Base-by-base conservation (phyloP, 2,329 filamentous ascomycete genomes). In the Talaromyces sp. region DNA sequence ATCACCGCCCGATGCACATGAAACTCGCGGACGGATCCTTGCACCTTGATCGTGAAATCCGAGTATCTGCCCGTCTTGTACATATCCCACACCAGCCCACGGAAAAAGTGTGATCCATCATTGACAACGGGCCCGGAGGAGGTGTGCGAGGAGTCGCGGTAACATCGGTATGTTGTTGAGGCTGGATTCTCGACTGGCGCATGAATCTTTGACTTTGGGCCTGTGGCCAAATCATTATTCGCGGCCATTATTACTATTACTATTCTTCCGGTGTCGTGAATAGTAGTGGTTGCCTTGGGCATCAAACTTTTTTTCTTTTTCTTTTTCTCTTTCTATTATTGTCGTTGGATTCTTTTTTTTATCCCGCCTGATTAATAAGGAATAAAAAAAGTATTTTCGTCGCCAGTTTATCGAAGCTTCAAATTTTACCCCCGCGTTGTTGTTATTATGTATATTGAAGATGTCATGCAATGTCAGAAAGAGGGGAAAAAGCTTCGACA, bases 1-100 rank as follows among this genome's bases (percentile, higher is more conserved):
- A 66, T 60, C 16, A 66, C 57, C 5, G 63, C 63, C 10, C 61
- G 61, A 42, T 66, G 64, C 31, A 66, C 63, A 40, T 52, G 40
- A 27, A 65, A 66, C 27, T 66, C 64, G 2, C 57, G 44, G 18
- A 3, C 30, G 3, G 55, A 63, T 1, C 51, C 63, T n/a, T 56
- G 54, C 31, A 63, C 34, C 27, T 44, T 56, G 30, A 66, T 61
- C 18, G 60, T 58, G 23, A 66, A 62, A 14, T 66, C 64, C 4
- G 64, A 61, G 52, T 66, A 66, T 47, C 61, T 51, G 7, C 59
- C 61, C 16, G 47, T 42, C 16, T 64, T 50, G 34, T 61, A 60
- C 31, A 65, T 36, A 9, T 61, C 53, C 55, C 64, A 61, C 31
- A 64, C 33, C 36, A 63, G 4, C 4, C 47, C 28, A 18, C 57